These are phyloP conservation scores for Pisolithus thermaeus DNA, from an alignment of 1,284 basidiomycete species.

Conservation along the genomic window DNA sequence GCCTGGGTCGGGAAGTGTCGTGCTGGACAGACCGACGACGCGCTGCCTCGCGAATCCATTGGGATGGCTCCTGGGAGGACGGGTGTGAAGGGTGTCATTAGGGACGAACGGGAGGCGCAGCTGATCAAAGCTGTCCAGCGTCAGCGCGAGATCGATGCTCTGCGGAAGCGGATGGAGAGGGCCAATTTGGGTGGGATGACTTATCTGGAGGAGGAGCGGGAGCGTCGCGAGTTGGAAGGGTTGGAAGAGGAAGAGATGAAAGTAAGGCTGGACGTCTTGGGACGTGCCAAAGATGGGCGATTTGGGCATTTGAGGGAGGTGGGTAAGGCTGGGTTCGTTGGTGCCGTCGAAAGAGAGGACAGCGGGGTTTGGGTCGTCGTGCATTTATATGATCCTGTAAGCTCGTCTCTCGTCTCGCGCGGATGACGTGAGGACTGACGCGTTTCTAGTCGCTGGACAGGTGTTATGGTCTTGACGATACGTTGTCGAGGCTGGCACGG, in stretches of 20 bases:
- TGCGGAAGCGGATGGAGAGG: conserved; percentile 55
- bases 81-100: conserved; percentile 79
- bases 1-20: neutral
- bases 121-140: conserved; percentile 43
- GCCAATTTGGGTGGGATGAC: conserved; percentile 59
- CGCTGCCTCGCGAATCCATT: conserved; percentile 39
- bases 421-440: conserved; percentile 3
- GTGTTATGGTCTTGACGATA: conserved; percentile 66
- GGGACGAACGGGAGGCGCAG: conserved; percentile 68
- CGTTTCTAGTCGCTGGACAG: conserved; percentile 58
- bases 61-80: conserved; percentile 77
- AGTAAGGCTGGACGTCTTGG: conserved; percentile 34
- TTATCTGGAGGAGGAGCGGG: conserved; percentile 65
- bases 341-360: conserved; percentile 71
- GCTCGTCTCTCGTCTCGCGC: conserved; percentile 22
- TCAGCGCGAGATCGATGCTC: conserved; percentile 42
- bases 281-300: conserved; percentile 38
- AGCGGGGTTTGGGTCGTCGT: conserved; percentile 70
- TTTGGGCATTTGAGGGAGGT: conserved; percentile 20
- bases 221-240: conserved; percentile 37
- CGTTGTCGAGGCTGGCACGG: conserved; percentile 64
- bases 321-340: conserved; percentile 52
- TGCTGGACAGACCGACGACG: conserved; percentile 10
- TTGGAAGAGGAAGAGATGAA: conserved; percentile 21
- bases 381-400: conserved; percentile 78